Percentiles rank a stretch among this genome's conserved stretches.
Evolutionary conservation across 768 basidiomycete genomes (phyloP).

Genomic region (Kwoniella sp.): DNA sequence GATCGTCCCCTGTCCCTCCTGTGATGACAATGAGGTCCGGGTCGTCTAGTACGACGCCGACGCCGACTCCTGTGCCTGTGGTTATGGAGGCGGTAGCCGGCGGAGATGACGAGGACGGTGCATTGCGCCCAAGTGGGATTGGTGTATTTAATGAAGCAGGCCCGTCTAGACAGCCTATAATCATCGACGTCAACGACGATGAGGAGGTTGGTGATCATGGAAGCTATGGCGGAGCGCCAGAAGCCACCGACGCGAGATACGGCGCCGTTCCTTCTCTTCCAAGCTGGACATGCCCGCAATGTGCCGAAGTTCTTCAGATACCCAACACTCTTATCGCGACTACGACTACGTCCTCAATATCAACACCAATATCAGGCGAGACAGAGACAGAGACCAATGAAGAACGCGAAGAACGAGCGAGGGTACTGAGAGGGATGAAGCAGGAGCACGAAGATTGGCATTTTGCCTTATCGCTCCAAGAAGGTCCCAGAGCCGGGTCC

Average conservation of each 20-base stretch:
- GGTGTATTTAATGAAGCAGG: not conserved
- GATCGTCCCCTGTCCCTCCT: not conserved
- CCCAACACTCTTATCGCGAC: not conserved
- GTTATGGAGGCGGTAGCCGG: not conserved
- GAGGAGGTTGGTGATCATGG: not conserved
- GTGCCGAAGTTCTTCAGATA: constrained; percentile 44
- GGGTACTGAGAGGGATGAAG: constrained; percentile 39
- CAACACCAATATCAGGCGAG: not conserved
- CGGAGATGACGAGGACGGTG: not conserved
- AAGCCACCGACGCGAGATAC: too few species aligned
- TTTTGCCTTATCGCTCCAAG: constrained; percentile 75
- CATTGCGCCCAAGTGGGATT: not conserved
- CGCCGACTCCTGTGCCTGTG: constrained; percentile 9
- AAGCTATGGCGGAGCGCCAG: too few species aligned
- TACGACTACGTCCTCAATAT: not conserved
- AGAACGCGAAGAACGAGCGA: constrained; percentile 6
- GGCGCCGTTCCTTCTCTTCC: too few species aligned
- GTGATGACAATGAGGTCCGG: not conserved
- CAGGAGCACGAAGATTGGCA: constrained; percentile 87
- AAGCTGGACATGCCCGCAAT: constrained; percentile 52
- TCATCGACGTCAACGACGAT: not conserved
- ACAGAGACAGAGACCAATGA: constrained; percentile 4
- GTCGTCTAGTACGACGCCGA: not conserved
- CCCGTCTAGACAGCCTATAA: not conserved
- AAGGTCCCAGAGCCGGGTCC: constrained; percentile 37